phyloP scores from a whole-genome alignment of 371 early-diverging fungal genomes.

The Fennellomyces sp. region DNA sequence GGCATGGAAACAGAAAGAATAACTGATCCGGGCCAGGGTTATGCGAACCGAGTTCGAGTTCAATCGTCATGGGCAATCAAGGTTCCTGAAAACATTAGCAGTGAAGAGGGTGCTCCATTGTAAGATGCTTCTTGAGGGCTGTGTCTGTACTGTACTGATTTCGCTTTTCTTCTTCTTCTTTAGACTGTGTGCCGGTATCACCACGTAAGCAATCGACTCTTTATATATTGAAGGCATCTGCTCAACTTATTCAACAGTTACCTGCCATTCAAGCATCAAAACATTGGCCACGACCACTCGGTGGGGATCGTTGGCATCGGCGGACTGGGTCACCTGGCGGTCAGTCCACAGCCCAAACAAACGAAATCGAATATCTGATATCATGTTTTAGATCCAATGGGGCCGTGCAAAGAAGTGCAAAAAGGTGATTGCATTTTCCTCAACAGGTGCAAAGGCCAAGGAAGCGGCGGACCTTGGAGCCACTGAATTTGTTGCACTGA shows the following conservation, averaged over 20 bases:
- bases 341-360: constrained; percentile 7
- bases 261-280: constrained; percentile 54
- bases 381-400: constrained; percentile 56
- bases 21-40: constrained; percentile 24
- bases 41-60: constrained; percentile 39
- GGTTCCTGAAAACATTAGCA: constrained; percentile 52
- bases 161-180: neutral
- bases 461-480: constrained; percentile 78
- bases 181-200: constrained; percentile 75
- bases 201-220: constrained; percentile 39
- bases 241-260: constrained; percentile 27
- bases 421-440: constrained; percentile 74
- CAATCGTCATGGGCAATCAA: constrained; percentile 54
- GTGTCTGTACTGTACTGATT: neutral
- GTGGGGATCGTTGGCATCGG: constrained; percentile 79
- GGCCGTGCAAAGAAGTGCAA: constrained; percentile 59
- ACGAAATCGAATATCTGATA: neutral
- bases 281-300: constrained; percentile 42
- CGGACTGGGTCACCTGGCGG: constrained; percentile 75
- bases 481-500: constrained; percentile 31
- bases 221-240: too few relatives aligned
- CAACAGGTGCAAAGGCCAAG: constrained; percentile 63
- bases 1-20: neutral
- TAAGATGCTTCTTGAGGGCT: constrained; percentile 18
- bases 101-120: constrained; percentile 45